Evolutionary conservation across 345 rosid species (phyloP), one percentile per base, ranked within the genome.

Genomic region (Acer campestre): DNA sequence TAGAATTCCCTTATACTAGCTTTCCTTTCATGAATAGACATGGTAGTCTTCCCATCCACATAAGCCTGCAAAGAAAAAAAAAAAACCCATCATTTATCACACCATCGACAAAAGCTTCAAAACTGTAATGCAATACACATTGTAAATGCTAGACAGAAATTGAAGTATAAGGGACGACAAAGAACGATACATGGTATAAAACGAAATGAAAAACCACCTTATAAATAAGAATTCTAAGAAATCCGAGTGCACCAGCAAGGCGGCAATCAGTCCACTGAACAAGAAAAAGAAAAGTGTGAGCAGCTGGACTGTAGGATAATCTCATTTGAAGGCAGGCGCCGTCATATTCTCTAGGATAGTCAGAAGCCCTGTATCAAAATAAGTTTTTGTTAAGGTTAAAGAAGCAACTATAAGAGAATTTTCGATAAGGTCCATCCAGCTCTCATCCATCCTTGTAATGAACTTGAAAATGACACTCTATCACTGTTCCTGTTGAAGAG

Each of bases 241-340:
- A 84, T 16, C 99, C 99, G 76, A 96, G 87, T 67, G 95, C 83
- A 73, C 97, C 98, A 0, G 98, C 98, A 65, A 96, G 92, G 80
- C 88, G 90, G 76, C 94, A 96, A 82, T 90, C 98, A 10, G 97
- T 91, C 99, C 99, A 96, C 74, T 91, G 99, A 76, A 94, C 90
- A 69, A 96, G 98, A 85, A 94, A 96, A 63, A 96, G 92, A 67
- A 96, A 89, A 76, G 92, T 76, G 63, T 87, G 93, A 75, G 98
- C 99, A 17, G 92, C 95, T 2, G 97, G 97, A 78, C 98, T 91
- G 84, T 92, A 94, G 10, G 97, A 96, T 42, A 96, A 78, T 85
- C 99, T 90, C 99, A 96, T 94, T 78, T 94, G 98, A 56, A 96
- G 94, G 83, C 88, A 94, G 25, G 87, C 93, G n/a, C 94, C 98